Evolutionary conservation across 2,329 filamentous ascomycete genomes (phyloP).

Genomic region (Xylariomycetidae sp.): DNA sequence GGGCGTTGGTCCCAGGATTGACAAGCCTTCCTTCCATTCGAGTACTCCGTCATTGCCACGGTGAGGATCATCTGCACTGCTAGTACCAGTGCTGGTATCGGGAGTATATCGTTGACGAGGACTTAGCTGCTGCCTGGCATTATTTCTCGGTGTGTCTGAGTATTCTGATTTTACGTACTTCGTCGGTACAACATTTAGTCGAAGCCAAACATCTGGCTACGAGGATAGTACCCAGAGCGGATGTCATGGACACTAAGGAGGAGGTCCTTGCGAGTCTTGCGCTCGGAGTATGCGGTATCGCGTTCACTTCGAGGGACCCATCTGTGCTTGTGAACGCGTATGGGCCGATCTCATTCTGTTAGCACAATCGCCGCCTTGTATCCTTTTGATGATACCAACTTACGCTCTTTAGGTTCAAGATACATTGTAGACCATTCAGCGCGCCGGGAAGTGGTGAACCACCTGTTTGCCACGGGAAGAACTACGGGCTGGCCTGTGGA

Average conservation of each 20-base stretch:
- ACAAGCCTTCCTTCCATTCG: conserved; percentile 31
- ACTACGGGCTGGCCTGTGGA: conserved; percentile 34
- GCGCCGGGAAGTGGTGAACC: conserved; percentile 27
- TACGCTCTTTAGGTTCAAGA: conserved; percentile 20
- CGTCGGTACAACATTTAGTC: conserved; percentile 4
- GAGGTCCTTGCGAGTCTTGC: conserved; percentile 29
- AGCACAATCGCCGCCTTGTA: too few species aligned
- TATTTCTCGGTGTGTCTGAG: conserved; percentile 33
- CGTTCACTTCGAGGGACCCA: conserved; percentile 36
- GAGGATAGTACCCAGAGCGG: not conserved
- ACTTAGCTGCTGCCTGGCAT: conserved; percentile 34
- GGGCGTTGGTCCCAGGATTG: conserved; percentile 7
- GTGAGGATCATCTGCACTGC: conserved; percentile 20
- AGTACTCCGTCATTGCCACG: conserved; percentile 36
- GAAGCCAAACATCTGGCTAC: conserved; percentile 4
- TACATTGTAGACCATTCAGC: conserved; percentile 21
- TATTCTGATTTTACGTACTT: conserved; percentile 23
- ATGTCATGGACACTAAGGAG: conserved; percentile 5
- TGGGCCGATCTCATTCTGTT: conserved; percentile 41
- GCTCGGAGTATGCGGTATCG: conserved; percentile 35
- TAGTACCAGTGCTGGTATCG: not conserved
- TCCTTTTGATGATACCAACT: not conserved
- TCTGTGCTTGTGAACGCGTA: conserved; percentile 42
- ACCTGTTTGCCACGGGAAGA: conserved; percentile 27
- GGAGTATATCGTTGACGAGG: not conserved